phyloP scores from a whole-genome alignment of 1,284 basidiomycete species.

The Trametes versicolor region DNA sequence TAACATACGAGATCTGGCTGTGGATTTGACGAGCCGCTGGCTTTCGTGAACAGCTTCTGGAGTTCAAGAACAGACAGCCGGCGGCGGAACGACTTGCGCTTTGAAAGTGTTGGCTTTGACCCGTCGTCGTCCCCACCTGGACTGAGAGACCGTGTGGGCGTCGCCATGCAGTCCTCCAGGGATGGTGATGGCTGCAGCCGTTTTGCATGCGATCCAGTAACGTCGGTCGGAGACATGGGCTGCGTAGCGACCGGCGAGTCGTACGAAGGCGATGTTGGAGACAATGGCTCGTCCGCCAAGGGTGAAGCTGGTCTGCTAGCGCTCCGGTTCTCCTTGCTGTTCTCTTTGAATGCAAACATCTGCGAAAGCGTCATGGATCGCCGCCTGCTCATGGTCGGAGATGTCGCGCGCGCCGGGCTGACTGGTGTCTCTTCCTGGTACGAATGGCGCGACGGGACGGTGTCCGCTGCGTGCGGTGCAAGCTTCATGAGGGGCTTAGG shows the following conservation, averaged over 20 bases:
- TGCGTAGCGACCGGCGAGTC: conserved; percentile 19
- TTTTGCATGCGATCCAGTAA: conserved; percentile 15
- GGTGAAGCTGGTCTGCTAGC: conserved; percentile 31
- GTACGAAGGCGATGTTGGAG: conserved; percentile 30
- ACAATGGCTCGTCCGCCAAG: conserved; percentile 29
- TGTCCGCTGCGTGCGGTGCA: conserved; percentile 13
- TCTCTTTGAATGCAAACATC: conserved; percentile 40
- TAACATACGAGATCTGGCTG: conserved; percentile 20
- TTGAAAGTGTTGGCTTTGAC: conserved; percentile 34
- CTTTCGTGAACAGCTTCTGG: conserved; percentile 41
- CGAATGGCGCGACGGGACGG: conserved; percentile 21
- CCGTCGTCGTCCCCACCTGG: conserved; percentile 13
- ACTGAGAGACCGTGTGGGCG: conserved; percentile 19
- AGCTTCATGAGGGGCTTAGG: conserved; percentile 11
- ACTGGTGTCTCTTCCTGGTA: conserved; percentile 21
- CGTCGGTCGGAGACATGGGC: conserved; percentile 29
- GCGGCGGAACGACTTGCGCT: conserved; percentile 43
- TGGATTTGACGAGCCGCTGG: conserved; percentile 22
- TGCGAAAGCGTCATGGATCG: conserved; percentile 42
- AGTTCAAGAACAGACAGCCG: conserved; percentile 45
- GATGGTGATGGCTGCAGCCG: conserved; percentile 32
- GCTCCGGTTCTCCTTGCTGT: conserved; percentile 28
- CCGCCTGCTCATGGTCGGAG: conserved; percentile 36
- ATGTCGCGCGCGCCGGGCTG: conserved; percentile 17
- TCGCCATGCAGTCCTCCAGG: conserved; percentile 35